Base-by-base conservation (phyloP, 257 asterid species). In the Petunia axillaris region DNA sequence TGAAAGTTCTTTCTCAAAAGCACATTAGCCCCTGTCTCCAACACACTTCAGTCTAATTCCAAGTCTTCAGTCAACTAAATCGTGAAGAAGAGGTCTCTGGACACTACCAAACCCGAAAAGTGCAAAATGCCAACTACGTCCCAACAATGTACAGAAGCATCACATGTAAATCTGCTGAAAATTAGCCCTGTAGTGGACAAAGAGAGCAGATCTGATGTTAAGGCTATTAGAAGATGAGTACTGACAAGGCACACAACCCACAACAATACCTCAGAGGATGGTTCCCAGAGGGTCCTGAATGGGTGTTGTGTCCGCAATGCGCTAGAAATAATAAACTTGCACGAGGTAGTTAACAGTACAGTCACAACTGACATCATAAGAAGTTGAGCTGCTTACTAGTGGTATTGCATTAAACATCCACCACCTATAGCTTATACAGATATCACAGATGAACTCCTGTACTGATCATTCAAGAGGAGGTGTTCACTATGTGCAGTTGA, bases 401-500 rank as follows among this genome's bases (percentile, higher is more conserved):
- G 80, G 74, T 85, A 81, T 84, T 80, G 86, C 89, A 86, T 84
- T 63, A 81, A 87, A 76, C 91, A 90, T 87, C 87, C 85, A 82
- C 84, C 88, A 84, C 85, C 90, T 81, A 25, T 25, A 88, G 75
- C 82, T 89, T 85, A 89, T 82, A 82, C 79, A 81, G 84, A 87
- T 87, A 71, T 80, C 62, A 83, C 91, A 85, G 91, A 78, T 85
- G 86, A 89, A 88, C 89, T 79, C 90, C 80, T 84, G 88, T 73
- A 81, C 85, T 88, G 87, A 82, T 90, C 87, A 85, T 85, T 88
- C 73, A 83, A 80, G 79, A 74, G 82, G 83, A 84, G 87, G 82
- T 86, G 87, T 86, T 83, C 88, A 87, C 94, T 91, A 94, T 81
- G 98, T 94, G 89, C 92, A 90, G 86, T 92, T 89, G 92, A 92